Evolutionary conservation across 2,329 filamentous ascomycete genomes (phyloP).

Genomic region (Ilyonectria destructans): DNA sequence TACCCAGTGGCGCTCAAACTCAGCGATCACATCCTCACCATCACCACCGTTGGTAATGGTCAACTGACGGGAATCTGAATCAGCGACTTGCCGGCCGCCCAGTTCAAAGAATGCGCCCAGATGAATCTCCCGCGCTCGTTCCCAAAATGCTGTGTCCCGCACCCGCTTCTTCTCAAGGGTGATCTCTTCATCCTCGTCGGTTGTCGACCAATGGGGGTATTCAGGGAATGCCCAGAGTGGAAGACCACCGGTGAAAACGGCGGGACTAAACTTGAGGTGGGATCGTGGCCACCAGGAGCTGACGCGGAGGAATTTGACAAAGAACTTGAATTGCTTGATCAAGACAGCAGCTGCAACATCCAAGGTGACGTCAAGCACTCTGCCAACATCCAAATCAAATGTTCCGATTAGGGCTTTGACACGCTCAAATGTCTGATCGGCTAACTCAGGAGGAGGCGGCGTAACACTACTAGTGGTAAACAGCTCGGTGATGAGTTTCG

Average conservation of each 20-base stretch:
- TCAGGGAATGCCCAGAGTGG: slow-evolving; percentile 89
- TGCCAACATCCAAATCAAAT: slow-evolving; percentile 95
- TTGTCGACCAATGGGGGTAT: slow-evolving; percentile 74
- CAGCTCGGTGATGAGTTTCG: slow-evolving; percentile 95
- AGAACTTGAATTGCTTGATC: slow-evolving; percentile 94
- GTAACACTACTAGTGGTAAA: slow-evolving; percentile 88
- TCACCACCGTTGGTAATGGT: slow-evolving; percentile 57
- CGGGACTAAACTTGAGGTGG: slow-evolving; percentile 59
- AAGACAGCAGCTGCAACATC: slow-evolving; percentile 96
- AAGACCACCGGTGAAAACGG: slow-evolving; percentile 75
- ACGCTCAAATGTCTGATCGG: slow-evolving; percentile 89
- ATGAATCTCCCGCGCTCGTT: slow-evolving; percentile 81
- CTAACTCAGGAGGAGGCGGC: slow-evolving; percentile 81
- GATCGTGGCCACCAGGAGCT: slow-evolving; percentile 98
- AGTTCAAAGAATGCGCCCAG: slow-evolving; percentile 92
- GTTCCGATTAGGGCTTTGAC: slow-evolving; percentile 97
- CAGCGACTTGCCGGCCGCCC: slow-evolving; percentile 78
- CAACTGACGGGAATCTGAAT: slow-evolving; percentile 67
- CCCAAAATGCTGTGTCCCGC: slow-evolving; percentile 87
- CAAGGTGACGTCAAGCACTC: slow-evolving; percentile 93
- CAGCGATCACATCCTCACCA: slow-evolving; percentile 65
- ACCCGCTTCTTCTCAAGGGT: slow-evolving; percentile 71
- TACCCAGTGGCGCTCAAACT: slow-evolving; percentile 82
- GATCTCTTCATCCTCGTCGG: slow-evolving; percentile 78
- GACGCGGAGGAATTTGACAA: slow-evolving; percentile 90